Percentiles rank a stretch among this genome's conserved stretches.
These are phyloP conservation scores for Metschnikowia lachancei DNA, from an alignment of 805 yeast genomes.

Conservation along the genomic window DNA sequence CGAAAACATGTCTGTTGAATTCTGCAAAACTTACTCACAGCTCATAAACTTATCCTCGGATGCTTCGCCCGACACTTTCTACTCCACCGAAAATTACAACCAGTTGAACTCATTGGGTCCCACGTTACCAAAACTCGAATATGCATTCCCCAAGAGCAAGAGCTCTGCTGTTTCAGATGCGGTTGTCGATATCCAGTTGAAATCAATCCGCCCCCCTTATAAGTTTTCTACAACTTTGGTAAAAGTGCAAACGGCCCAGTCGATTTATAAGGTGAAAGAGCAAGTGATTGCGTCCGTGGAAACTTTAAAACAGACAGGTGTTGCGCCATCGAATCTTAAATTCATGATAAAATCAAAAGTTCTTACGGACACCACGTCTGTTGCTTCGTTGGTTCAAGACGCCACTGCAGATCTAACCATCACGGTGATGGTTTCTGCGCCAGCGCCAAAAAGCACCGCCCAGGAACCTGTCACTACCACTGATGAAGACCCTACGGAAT, in stretches of 20 bases:
- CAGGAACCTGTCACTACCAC: not conserved
- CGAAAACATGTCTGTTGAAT: slow-evolving; percentile 21
- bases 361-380: slow-evolving; percentile 47
- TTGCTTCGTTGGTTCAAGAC: slow-evolving; percentile 27
- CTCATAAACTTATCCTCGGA: slow-evolving; percentile 46
- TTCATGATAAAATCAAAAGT: slow-evolving; percentile 62
- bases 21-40: slow-evolving; percentile 48
- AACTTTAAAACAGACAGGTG: slow-evolving; percentile 26
- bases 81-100: slow-evolving; percentile 30
- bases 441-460: slow-evolving; percentile 1
- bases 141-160: slow-evolving; percentile 26
- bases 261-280: slow-evolving; percentile 40
- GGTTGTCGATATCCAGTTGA: slow-evolving; percentile 40
- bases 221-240: slow-evolving; percentile 46
- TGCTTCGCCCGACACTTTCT: slow-evolving; percentile 32
- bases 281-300: slow-evolving; percentile 31
- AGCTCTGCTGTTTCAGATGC: not conserved
- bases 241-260: slow-evolving; percentile 24
- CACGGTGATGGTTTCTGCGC: slow-evolving; percentile 22
- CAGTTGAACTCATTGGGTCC: slow-evolving; percentile 41
- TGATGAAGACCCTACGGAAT: slow-evolving; percentile 7
- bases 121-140: slow-evolving; percentile 46
- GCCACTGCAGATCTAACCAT: slow-evolving; percentile 10
- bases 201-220: slow-evolving; percentile 68
- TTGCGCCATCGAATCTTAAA: slow-evolving; percentile 43